These are phyloP conservation scores for Dipteronia sinensis DNA, from an alignment of 345 rosid species.

Conservation along the genomic window DNA sequence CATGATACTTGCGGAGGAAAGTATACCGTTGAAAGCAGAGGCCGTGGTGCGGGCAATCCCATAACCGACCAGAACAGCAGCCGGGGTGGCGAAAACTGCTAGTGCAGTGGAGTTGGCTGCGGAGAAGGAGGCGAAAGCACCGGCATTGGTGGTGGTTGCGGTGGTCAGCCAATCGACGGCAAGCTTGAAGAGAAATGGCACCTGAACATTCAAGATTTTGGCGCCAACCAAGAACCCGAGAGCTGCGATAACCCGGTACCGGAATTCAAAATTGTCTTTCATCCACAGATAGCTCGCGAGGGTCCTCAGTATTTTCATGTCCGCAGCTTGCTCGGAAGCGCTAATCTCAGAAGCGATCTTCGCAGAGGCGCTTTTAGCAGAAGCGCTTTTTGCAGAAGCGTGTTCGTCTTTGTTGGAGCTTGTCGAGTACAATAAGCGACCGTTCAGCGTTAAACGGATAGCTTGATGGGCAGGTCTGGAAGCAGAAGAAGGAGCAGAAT, in stretches of 20 bases:
- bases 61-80: constrained; percentile 83
- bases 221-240: constrained; percentile 88
- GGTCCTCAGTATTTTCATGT: constrained; percentile 73
- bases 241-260: constrained; percentile 77
- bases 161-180: constrained; percentile 92
- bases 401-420: constrained; percentile 34
- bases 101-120: constrained; percentile 64
- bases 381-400: constrained; percentile 16
- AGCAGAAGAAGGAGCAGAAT: constrained; percentile 3
- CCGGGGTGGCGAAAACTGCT: constrained; percentile 78
- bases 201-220: constrained; percentile 89
- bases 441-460: not conserved
- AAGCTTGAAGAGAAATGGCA: constrained; percentile 88
- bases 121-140: constrained; percentile 53
- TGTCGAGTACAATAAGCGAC: constrained; percentile 42
- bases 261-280: constrained; percentile 83
- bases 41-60: constrained; percentile 87
- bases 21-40: constrained; percentile 87
- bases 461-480: constrained; percentile 16
- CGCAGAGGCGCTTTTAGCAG: too few relatives aligned
- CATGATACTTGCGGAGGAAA: not conserved
- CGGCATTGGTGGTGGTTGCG: constrained; percentile 56
- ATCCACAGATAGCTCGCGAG: constrained; percentile 87
- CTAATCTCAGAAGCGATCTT: not conserved
- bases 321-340: constrained; percentile 37